A percentile compares a stretch with the other conserved stretches of the same genome.
These are phyloP conservation scores for Fagopyrum homotropicum DNA, from an alignment of 148 eudicot genomes.

Conservation along the genomic window DNA sequence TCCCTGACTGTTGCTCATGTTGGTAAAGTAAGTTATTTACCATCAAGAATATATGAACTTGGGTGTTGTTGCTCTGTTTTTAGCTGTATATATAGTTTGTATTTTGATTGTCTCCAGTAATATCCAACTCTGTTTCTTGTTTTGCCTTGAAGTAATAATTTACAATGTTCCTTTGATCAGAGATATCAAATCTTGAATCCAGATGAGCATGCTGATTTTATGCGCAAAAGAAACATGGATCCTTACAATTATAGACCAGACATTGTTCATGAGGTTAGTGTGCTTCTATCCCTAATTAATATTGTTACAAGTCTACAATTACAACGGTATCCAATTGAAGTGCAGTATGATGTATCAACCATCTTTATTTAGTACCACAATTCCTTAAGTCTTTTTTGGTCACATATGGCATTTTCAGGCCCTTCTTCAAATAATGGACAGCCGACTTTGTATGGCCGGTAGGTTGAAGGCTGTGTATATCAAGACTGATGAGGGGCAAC, in stretches of 20 bases:
- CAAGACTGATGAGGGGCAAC: slow-evolving; percentile 14
- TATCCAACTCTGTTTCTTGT: not conserved
- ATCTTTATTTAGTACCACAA: not conserved
- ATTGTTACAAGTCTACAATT: not conserved
- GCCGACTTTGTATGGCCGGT: slow-evolving; percentile 20
- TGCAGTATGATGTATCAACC: not conserved
- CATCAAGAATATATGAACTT: not conserved
- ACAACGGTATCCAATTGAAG: not conserved
- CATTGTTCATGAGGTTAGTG: slow-evolving; percentile 23
- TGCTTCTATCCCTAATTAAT: not conserved
- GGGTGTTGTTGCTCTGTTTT: not conserved
- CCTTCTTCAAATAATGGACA: slow-evolving; percentile 17
- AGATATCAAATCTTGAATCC: slow-evolving; percentile 20
- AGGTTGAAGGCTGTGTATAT: slow-evolving; percentile 24
- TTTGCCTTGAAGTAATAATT: not conserved
- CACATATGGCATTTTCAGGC: slow-evolving; percentile 11
- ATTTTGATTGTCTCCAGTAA: not conserved
- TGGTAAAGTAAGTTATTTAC: slow-evolving; percentile 18
- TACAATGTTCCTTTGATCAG: slow-evolving; percentile 2
- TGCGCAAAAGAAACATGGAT: slow-evolving; percentile 19
- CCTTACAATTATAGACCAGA: slow-evolving; percentile 24
- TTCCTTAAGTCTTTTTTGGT: not conserved
- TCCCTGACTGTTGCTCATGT: slow-evolving; percentile 20
- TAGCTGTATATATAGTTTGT: not conserved
- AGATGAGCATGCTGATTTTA: slow-evolving; percentile 22